Percentiles rank a stretch among this genome's conserved stretches.
Conservation (phyloP, 331 rosid genomes). For the Quercus lobata region DNA sequence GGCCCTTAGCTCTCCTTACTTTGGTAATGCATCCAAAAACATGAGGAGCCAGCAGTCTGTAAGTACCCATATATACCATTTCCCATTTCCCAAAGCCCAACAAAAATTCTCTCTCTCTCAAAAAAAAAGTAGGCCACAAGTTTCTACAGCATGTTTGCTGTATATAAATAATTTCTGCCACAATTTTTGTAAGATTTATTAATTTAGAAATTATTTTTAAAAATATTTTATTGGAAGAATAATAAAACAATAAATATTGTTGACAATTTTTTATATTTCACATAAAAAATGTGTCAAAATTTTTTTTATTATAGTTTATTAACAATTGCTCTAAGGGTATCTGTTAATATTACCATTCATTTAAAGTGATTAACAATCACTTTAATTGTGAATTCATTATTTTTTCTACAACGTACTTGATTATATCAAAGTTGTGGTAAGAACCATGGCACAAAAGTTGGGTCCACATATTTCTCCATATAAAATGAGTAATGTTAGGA, state of each 20-base stretch:
- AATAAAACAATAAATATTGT: too few relatives aligned
- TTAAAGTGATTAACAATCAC: too few relatives aligned
- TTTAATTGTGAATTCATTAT: too few relatives aligned
- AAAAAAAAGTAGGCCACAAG: slow-evolving; percentile 2
- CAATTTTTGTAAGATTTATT: too few relatives aligned
- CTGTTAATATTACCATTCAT: fast-evolving
- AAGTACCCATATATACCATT: slow-evolving; percentile 26
- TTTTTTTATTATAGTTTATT: fast-evolving
- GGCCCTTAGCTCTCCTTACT: slow-evolving; percentile 87
- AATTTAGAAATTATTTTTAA: too few relatives aligned
- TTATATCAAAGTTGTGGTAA: too few relatives aligned
- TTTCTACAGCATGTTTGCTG: background rate
- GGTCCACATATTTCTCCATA: too few relatives aligned
- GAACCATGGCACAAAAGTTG: too few relatives aligned
- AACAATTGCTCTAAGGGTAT: fast-evolving
- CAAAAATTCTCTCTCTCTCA: slow-evolving; percentile 6
- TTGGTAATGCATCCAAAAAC: slow-evolving; percentile 56
- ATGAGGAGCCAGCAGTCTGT: slow-evolving; percentile 52
- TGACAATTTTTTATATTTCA: too few relatives aligned
- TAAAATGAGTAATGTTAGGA: too few relatives aligned
- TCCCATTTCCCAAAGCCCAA: slow-evolving; percentile 38
- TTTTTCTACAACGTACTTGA: too few relatives aligned
- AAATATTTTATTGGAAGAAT: too few relatives aligned
- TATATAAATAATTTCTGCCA: background rate
- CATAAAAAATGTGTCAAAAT: fast-evolving